Evolutionary conservation across 2,329 filamentous ascomycete species (phyloP).

Genomic region (Exophiala sp.): DNA sequence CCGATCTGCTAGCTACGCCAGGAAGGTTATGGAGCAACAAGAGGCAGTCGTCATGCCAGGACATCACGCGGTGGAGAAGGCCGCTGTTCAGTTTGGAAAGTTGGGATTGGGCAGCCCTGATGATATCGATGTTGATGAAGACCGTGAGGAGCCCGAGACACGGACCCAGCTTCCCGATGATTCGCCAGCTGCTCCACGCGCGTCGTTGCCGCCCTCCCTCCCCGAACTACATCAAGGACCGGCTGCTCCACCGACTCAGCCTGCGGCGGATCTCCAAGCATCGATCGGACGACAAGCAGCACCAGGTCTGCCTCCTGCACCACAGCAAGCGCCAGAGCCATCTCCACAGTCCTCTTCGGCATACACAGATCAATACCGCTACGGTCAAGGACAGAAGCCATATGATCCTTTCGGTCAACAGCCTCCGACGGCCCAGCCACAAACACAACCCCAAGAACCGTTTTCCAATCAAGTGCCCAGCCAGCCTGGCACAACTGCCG

Average conservation of each 20-base stretch:
- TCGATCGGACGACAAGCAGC: conserved; percentile 52
- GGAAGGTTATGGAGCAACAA: conserved; percentile 86
- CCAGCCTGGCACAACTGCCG: conserved; percentile 55
- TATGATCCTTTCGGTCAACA: conserved; percentile 85
- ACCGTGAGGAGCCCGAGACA: conserved; percentile 92
- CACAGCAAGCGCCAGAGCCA: conserved; percentile 43
- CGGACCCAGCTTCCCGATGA: conserved; percentile 88
- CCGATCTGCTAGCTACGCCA: conserved; percentile 73
- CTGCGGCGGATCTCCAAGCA: conserved; percentile 37
- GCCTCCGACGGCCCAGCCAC: conserved; percentile 49
- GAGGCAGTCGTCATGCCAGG: conserved; percentile 98
- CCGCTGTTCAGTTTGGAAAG: conserved; percentile 92
- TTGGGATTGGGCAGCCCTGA: conserved; percentile 81
- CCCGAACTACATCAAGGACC: conserved; percentile 40
- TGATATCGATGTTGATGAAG: conserved; percentile 79
- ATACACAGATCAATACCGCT: conserved; percentile 47
- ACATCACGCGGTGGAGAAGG: conserved; percentile 87
- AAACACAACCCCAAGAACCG: conserved; percentile 59
- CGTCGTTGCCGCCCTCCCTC: conserved; percentile 71
- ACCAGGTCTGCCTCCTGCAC: conserved; percentile 56
- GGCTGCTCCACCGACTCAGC: conserved; percentile 33
- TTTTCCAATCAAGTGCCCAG: conserved; percentile 50
- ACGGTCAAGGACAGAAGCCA: conserved; percentile 60
- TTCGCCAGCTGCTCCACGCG: conserved; percentile 79
- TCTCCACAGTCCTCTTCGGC: conserved; percentile 42